Conservation (phyloP, 345 rosid species). For the Sonneratia caseolaris region DNA sequence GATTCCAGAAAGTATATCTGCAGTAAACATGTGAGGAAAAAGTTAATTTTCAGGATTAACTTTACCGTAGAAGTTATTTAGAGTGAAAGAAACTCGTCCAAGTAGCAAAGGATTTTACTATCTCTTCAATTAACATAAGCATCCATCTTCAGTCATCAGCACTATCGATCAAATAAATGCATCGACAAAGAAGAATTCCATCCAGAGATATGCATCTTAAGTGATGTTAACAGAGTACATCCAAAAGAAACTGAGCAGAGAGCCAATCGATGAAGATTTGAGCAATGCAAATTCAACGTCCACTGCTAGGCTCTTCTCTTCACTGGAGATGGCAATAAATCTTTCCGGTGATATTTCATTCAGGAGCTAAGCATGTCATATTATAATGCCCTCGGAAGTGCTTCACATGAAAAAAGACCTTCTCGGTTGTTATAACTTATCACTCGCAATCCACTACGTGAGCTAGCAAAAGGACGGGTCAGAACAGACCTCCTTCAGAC, state of each 20-base stretch:
- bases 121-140: background rate
- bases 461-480: background rate
- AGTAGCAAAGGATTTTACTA: background rate
- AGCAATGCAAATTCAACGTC: background rate
- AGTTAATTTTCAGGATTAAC: background rate
- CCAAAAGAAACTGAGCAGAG: background rate
- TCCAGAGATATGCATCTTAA: background rate
- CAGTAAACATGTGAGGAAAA: conserved; percentile 7
- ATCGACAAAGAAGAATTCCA: background rate
- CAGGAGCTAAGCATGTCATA: background rate
- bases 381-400: background rate
- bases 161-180: background rate
- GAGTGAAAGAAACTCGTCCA: background rate
- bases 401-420: too few relatives aligned
- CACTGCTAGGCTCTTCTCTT: background rate
- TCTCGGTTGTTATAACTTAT: background rate
- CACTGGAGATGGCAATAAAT: background rate
- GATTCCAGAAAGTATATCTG: conserved; percentile 77
- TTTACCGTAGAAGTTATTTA: background rate
- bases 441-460: background rate
- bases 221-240: background rate
- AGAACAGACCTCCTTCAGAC: conserved; percentile 53
- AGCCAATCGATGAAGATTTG: background rate
- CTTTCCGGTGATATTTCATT: background rate
- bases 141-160: background rate